Evolutionary conservation across 257 asterid species (phyloP).

Genomic region (Petunia axillaris): DNA sequence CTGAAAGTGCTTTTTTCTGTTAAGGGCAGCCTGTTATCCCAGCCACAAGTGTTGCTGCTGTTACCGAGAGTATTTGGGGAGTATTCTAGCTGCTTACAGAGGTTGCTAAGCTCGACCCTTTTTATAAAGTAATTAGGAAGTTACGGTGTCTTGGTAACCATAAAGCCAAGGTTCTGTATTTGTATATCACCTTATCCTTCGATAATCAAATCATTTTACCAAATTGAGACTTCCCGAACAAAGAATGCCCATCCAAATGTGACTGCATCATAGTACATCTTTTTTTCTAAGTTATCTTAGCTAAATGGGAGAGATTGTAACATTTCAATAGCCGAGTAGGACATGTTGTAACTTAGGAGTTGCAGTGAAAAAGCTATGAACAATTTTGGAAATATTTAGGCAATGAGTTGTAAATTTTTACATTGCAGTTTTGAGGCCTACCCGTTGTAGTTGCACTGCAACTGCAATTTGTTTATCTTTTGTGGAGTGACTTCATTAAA

Average conservation of each 20-base stretch:
- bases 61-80: not conserved
- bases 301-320: not conserved
- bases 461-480: too few relatives aligned
- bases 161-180: not conserved
- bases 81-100: not conserved
- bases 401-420: too few relatives aligned
- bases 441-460: too few relatives aligned
- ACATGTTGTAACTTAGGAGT: not conserved
- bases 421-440: too few relatives aligned
- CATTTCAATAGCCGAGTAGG: not conserved
- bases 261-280: not conserved
- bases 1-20: constrained; percentile 14
- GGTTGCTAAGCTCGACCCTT: constrained; percentile 14
- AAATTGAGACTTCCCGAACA: not conserved
- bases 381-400: too few relatives aligned
- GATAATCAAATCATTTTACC: not conserved
- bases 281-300: not conserved
- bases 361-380: too few relatives aligned
- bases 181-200: not conserved
- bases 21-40: constrained; percentile 4
- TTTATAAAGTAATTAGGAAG: constrained; percentile 6
- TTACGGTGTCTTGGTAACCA: not conserved
- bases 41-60: constrained; percentile 12
- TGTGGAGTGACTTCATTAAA: too few relatives aligned
- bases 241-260: not conserved